Conservation (phyloP, 2,329 filamentous ascomycete species). For the Ilyonectria robusta region DNA sequence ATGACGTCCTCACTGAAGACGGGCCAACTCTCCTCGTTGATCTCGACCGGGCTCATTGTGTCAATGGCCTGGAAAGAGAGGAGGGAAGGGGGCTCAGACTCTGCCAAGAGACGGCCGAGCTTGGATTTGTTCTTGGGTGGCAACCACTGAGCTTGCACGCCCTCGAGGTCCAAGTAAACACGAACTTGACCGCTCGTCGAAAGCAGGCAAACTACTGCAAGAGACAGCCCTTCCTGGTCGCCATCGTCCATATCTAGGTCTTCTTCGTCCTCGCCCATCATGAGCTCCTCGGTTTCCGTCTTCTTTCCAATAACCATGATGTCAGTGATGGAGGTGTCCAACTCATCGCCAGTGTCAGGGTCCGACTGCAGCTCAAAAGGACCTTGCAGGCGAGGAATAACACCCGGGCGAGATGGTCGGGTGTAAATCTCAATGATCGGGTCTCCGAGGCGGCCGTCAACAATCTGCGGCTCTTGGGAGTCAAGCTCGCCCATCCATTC, state of each 20-base stretch:
- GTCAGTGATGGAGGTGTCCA: conserved; percentile 71
- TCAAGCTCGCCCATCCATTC: conserved; percentile 79
- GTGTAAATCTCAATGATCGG: conserved; percentile 68
- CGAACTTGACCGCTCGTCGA: conserved; percentile 73
- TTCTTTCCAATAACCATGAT: conserved; percentile 75
- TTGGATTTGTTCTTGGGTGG: conserved; percentile 69
- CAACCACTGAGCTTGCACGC: conserved; percentile 77
- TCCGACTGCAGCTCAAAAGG: conserved; percentile 72
- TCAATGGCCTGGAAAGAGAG: conserved; percentile 75
- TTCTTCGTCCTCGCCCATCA: conserved; percentile 77
- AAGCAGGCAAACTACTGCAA: conserved; percentile 72
- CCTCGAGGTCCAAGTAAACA: conserved; percentile 73
- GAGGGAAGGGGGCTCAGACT: conserved; percentile 62
- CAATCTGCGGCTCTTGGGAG: conserved; percentile 70
- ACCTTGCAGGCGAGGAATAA: conserved; percentile 72
- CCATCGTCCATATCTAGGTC: conserved; percentile 70
- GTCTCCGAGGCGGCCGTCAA: conserved; percentile 65
- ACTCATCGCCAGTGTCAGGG: conserved; percentile 69
- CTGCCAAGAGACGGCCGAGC: conserved; percentile 55
- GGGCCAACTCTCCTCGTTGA: conserved; percentile 72
- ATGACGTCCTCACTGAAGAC: conserved; percentile 73
- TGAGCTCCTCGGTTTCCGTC: conserved; percentile 71
- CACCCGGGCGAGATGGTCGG: conserved; percentile 70
- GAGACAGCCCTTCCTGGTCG: conserved; percentile 72
- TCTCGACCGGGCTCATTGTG: conserved; percentile 68